phyloP scores from a whole-genome alignment of 2,329 filamentous ascomycete species.

The Ceratocystis smalleyi region DNA sequence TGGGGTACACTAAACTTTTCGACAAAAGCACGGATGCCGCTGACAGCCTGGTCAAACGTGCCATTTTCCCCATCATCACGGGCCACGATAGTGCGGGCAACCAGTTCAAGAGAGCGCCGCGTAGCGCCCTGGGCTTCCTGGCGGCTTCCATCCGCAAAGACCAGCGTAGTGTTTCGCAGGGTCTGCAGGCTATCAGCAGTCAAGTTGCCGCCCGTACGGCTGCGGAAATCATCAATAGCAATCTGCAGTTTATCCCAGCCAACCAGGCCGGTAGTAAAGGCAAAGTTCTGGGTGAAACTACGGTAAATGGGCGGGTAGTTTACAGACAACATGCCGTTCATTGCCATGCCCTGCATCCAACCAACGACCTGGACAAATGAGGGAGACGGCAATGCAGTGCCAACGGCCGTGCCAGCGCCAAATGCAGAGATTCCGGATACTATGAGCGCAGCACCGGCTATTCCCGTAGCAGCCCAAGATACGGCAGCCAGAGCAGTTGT shows the following conservation, averaged over 20 bases:
- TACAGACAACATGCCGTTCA: slow-evolving; percentile 92
- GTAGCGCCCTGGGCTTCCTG: slow-evolving; percentile 33
- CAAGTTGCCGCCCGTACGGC: slow-evolving; percentile 69
- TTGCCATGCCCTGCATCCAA: slow-evolving; percentile 86
- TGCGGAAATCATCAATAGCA: slow-evolving; percentile 71
- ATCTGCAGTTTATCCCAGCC: slow-evolving; percentile 67
- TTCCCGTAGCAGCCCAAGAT: slow-evolving; percentile 66
- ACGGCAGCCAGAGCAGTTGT: slow-evolving; percentile 60
- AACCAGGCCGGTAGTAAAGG: slow-evolving; percentile 72
- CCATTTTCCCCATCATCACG: slow-evolving; percentile 20
- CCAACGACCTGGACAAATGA: slow-evolving; percentile 72
- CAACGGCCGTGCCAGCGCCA: slow-evolving; percentile 39
- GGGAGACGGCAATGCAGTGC: slow-evolving; percentile 48
- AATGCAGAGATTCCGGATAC: slow-evolving; percentile 58
- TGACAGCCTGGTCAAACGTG: slow-evolving; percentile 38
- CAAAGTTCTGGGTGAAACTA: slow-evolving; percentile 86
- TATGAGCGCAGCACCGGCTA: slow-evolving; percentile 69
- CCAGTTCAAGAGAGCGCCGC: slow-evolving; percentile 24
- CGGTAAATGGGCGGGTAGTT: slow-evolving; percentile 75
- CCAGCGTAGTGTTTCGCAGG: slow-evolving; percentile 59
- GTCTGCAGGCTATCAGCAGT: slow-evolving; percentile 62
- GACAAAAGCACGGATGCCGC: slow-evolving; percentile 68
- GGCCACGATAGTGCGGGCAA: slow-evolving; percentile 20
- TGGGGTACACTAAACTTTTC: slow-evolving; percentile 72
- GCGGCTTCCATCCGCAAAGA: slow-evolving; percentile 48